phyloP scores from a whole-genome alignment of 2,329 filamentous ascomycete genomes.

The Ascochyta rabiei region DNA sequence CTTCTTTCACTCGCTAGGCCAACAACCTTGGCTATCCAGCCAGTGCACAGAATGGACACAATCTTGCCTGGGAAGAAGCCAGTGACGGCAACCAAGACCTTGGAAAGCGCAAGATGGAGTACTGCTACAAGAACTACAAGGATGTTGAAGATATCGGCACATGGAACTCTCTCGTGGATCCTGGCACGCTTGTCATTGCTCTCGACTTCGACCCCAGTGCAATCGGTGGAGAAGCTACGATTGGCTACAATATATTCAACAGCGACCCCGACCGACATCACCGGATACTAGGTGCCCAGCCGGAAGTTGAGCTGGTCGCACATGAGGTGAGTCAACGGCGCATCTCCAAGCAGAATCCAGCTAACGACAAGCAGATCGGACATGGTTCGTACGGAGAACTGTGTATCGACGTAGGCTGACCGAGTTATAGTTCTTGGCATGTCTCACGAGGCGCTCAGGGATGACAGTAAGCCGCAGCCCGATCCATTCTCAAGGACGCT shows the following conservation, averaged over 20 bases:
- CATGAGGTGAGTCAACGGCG: not conserved
- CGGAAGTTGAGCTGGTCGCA: too few species aligned
- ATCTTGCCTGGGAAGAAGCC: not conserved
- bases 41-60: not conserved
- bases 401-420: not conserved
- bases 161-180: not conserved
- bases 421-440: conserved; percentile 4
- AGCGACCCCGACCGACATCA: not conserved
- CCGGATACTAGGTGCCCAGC: too few species aligned
- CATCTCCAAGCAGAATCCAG: not conserved
- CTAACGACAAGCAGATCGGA: not conserved
- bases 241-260: not conserved
- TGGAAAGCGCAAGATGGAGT: not conserved
- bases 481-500: too few species aligned
- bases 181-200: not conserved
- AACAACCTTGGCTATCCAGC: not conserved
- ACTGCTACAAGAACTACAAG: conserved; percentile 2
- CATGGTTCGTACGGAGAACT: not conserved
- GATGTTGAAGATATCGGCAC: not conserved
- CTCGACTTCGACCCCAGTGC: not conserved
- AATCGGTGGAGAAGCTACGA: not conserved
- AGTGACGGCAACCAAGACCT: not conserved
- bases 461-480: conserved; percentile 11
- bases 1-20: not conserved
- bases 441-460: conserved; percentile 8